Evolutionary conservation across 108 stramenopile species (phyloP).

Genomic region (Skeletonema tropicum): DNA sequence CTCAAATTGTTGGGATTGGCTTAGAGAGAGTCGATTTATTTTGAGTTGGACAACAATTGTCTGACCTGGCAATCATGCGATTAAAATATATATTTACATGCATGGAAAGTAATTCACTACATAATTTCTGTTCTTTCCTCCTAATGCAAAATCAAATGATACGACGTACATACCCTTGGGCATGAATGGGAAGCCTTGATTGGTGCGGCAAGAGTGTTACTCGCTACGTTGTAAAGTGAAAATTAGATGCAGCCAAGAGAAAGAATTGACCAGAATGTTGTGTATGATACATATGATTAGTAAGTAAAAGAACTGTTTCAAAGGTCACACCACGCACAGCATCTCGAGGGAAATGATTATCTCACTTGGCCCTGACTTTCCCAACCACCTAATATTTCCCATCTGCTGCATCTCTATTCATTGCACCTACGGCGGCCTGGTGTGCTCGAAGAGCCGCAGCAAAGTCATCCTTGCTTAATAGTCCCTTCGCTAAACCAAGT

Average conservation of each 20-base stretch:
- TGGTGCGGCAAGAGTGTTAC: too few relatives aligned
- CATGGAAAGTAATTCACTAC: neutral
- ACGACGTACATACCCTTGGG: too few relatives aligned
- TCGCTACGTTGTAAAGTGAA: too few relatives aligned
- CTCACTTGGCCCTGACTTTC: too few relatives aligned
- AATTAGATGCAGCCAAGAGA: too few relatives aligned
- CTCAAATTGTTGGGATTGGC: conserved; percentile 82
- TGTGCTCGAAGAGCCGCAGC: neutral
- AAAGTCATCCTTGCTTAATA: neutral
- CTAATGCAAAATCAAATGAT: neutral
- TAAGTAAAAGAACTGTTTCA: too few relatives aligned
- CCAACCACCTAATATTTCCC: too few relatives aligned
- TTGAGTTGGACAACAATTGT: neutral
- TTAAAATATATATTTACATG: neutral
- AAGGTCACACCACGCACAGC: too few relatives aligned
- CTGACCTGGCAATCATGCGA: neutral
- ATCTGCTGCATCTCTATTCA: neutral
- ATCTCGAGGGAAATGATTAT: too few relatives aligned
- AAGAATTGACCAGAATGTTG: too few relatives aligned
- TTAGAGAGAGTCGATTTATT: conserved; percentile 24
- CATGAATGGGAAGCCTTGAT: too few relatives aligned
- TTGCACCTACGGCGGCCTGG: neutral
- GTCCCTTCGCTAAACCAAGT: neutral
- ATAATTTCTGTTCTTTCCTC: neutral
- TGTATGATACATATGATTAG: too few relatives aligned